These are phyloP conservation scores for Alternaria longipes DNA, from an alignment of 2,329 filamentous ascomycete genomes.

Conservation along the genomic window DNA sequence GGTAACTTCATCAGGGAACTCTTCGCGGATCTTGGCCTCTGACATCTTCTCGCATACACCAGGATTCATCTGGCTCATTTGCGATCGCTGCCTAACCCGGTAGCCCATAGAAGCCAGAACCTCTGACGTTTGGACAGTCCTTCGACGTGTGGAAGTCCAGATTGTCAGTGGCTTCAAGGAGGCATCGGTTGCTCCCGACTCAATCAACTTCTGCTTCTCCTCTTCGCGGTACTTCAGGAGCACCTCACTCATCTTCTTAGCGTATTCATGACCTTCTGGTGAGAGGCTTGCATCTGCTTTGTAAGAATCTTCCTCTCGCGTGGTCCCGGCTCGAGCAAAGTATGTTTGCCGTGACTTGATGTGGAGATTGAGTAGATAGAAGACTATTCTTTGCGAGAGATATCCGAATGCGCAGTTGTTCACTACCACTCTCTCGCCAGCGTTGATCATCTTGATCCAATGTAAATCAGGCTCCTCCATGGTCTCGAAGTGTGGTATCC, in stretches of 20 bases:
- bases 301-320: constrained; percentile 88
- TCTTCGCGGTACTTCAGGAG: constrained; percentile 84
- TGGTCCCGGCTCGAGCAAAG: constrained; percentile 87
- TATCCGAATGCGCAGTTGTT: constrained; percentile 98
- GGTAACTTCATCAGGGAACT: constrained; percentile 89
- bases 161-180: constrained; percentile 83
- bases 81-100: constrained; percentile 87
- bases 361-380: constrained; percentile 96
- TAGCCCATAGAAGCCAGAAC: constrained; percentile 81
- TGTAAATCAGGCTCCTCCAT: constrained; percentile 95
- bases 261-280: constrained; percentile 80
- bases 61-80: constrained; percentile 97
- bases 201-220: constrained; percentile 75
- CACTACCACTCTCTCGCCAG: constrained; percentile 89
- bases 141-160: constrained; percentile 92
- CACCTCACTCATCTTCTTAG: constrained; percentile 73
- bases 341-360: constrained; percentile 95
- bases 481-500: constrained; percentile 95
- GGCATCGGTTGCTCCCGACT: constrained; percentile 71
- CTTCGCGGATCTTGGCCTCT: constrained; percentile 78
- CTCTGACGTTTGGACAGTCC: constrained; percentile 89
- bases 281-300: constrained; percentile 89
- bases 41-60: constrained; percentile 95
- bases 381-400: constrained; percentile 94
- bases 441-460: constrained; percentile 99